A percentile compares a stretch with the other conserved stretches of the same genome.
Conservation (phyloP, 116 monocot species). For the Iris pallida region DNA sequence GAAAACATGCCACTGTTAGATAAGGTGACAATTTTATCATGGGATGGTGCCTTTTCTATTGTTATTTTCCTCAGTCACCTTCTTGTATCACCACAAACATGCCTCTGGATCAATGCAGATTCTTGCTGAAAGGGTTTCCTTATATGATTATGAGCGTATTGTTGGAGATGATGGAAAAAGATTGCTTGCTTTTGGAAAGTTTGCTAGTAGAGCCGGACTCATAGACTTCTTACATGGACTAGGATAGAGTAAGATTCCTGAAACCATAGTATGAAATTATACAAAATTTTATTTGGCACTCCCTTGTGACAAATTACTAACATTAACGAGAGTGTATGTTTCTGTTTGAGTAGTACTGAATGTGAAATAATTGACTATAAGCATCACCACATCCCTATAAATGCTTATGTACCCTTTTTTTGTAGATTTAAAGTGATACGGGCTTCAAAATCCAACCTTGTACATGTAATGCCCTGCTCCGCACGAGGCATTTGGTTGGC, state of each 20-base stretch:
- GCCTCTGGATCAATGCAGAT: slow-evolving; percentile 39
- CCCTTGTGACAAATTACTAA: not conserved
- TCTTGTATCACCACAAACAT: not conserved
- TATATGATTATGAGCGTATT: slow-evolving; percentile 95
- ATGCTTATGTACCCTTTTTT: not conserved
- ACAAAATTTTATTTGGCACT: not conserved
- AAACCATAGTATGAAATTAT: not conserved
- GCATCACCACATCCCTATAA: not conserved
- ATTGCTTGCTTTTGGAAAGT: slow-evolving; percentile 92
- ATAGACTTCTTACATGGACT: slow-evolving; percentile 91
- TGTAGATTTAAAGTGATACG: too few relatives aligned
- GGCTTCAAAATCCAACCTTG: too few relatives aligned
- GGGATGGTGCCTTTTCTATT: too few relatives aligned
- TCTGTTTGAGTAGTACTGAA: too few relatives aligned
- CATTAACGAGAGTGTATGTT: not conserved
- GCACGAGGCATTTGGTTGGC: too few relatives aligned
- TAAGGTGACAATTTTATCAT: slow-evolving; percentile 40
- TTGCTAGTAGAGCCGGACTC: slow-evolving; percentile 94
- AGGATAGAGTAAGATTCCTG: slow-evolving; percentile 57
- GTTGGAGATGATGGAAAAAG: slow-evolving; percentile 83
- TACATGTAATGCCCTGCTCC: too few relatives aligned
- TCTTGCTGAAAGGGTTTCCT: slow-evolving; percentile 56
- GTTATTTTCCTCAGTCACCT: not conserved
- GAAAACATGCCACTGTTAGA: slow-evolving; percentile 94
- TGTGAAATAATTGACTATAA: too few relatives aligned